Percentiles rank a stretch among this genome's conserved stretches.
Conservation (phyloP, 75 land plant genomes). For the Pinus tabuliformis region DNA sequence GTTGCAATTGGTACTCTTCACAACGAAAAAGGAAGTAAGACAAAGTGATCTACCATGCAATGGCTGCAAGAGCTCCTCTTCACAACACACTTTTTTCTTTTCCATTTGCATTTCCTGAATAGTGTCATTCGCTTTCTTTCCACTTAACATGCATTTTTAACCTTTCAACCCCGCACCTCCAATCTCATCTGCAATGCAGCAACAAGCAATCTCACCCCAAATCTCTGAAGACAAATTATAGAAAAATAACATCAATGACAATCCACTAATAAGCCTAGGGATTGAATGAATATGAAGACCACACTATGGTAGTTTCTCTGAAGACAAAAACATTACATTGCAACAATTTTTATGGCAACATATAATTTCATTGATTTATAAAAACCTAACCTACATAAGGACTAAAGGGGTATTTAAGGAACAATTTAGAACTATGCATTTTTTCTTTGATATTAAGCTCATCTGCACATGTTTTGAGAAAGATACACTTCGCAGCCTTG, state of each 20-base stretch:
- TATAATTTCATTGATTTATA: too few species aligned
- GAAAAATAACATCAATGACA: too few species aligned
- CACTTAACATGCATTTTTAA: conserved; percentile 30
- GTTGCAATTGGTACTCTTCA: too few species aligned
- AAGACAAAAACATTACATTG: too few species aligned
- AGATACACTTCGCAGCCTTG: too few species aligned
- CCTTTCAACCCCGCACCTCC: conserved; percentile 42
- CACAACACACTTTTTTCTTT: conserved; percentile 34
- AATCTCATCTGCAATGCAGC: conserved; percentile 21
- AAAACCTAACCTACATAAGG: too few species aligned
- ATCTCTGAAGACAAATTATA: too few species aligned
- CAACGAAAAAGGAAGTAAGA: not conserved
- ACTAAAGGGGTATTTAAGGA: too few species aligned
- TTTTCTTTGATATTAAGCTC: too few species aligned
- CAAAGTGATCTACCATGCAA: conserved; percentile 28
- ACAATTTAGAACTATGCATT: too few species aligned
- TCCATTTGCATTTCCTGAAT: conserved; percentile 33
- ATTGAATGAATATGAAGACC: not conserved
- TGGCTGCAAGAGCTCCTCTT: conserved; percentile 52
- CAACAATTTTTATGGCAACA: too few species aligned
- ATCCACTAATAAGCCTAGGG: not conserved
- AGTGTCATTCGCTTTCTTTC: conserved; percentile 37
- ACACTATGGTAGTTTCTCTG: not conserved
- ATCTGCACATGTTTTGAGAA: too few species aligned
- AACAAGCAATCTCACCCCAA: not conserved